Base-by-base conservation (phyloP, 164 flowering plant species). In the Macadamia integrifolia region DNA sequence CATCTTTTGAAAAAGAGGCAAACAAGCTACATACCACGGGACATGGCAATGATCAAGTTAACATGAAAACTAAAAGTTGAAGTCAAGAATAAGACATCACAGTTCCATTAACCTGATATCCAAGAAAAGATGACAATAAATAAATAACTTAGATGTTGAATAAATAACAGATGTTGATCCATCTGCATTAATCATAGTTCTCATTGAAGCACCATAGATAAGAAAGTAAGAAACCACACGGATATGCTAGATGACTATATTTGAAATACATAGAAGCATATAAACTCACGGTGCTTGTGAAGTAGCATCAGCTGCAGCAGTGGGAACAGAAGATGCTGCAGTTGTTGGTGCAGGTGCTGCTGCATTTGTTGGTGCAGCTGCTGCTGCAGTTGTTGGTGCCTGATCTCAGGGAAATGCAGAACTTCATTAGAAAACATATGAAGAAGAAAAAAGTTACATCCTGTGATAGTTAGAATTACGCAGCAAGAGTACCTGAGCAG, bases 401-500 rank as follows among this genome's bases (percentile, higher is more conserved):
- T 81, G 84, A 64, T 69, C 35, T 60, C 66, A 48, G 29, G 55
- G n/a, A 62, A 23, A 61, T 43, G 13, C 42, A 49, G 28, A 7
- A 42, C 42, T 59, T 12, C 31, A 32, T 64, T 28, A 32, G 23
- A 30, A 58, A 71, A 23, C 28, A 69, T 48, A 28, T 43, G 35
- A 40, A 64, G 60, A 23, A 59, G 50, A 52, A 23, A 23, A 35
- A 62, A 53, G 15, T 55, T 48, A 48, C 50, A 57, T 61, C 52
- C 56, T 18, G 13, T 10, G 23, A 48, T 42, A 23, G 61, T 58
- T 44, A 63, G 6, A 69, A 48, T 29, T 60, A 63, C 15, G 42
- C 17, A 57, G 14, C 53, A 31, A 66, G 5, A 57, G 43, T 78
- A 90, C 94, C 88, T 88, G 93, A 43, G 85, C 62, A 43, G 96